phyloP scores from a whole-genome alignment of 2,329 filamentous ascomycete genomes.

The Ambrosiella xylebori region DNA sequence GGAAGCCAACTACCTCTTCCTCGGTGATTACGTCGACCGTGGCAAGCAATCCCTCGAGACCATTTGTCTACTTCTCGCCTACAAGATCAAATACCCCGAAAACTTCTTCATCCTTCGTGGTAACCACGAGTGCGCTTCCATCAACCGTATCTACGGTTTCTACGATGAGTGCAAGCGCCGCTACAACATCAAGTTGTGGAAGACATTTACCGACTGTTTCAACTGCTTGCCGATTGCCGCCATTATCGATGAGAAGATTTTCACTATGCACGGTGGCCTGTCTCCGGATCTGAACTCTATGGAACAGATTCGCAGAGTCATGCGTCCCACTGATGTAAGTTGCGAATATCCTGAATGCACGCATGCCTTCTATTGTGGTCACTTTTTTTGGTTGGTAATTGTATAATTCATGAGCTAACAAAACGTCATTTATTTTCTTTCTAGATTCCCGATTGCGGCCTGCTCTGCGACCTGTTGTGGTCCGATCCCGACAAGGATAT shows the following conservation, averaged over 20 bases:
- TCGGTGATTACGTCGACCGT: slow-evolving; percentile 96
- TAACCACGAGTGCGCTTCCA: slow-evolving; percentile 97
- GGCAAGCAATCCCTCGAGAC: slow-evolving; percentile 99
- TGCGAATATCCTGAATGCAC: slow-evolving; percentile 1
- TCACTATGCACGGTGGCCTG: slow-evolving; percentile 97
- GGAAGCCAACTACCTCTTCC: slow-evolving; percentile 98
- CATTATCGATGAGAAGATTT: slow-evolving; percentile 99
- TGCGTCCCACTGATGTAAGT: slow-evolving; percentile 96
- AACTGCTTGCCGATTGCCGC: slow-evolving; percentile 96
- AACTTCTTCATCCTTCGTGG: slow-evolving; percentile 98
- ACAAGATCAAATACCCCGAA: slow-evolving; percentile 99
- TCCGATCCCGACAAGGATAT: slow-evolving; percentile 99
- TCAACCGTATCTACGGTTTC: slow-evolving; percentile 98
- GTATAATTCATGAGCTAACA: neutral
- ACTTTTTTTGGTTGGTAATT: neutral
- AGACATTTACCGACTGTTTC: slow-evolving; percentile 99
- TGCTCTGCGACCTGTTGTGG: slow-evolving; percentile 95
- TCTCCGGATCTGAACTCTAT: slow-evolving; percentile 97
- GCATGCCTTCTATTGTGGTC: slow-evolving; percentile 7
- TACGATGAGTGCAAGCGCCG: slow-evolving; percentile 99
- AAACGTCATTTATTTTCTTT: slow-evolving; percentile 4
- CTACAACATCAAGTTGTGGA: slow-evolving; percentile 99
- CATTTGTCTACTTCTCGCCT: slow-evolving; percentile 87
- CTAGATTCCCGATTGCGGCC: slow-evolving; percentile 92
- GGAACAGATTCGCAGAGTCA: slow-evolving; percentile 98